phyloP scores from a whole-genome alignment of 1,284 basidiomycete species.

The Cryptococcus maquisensis region DNA sequence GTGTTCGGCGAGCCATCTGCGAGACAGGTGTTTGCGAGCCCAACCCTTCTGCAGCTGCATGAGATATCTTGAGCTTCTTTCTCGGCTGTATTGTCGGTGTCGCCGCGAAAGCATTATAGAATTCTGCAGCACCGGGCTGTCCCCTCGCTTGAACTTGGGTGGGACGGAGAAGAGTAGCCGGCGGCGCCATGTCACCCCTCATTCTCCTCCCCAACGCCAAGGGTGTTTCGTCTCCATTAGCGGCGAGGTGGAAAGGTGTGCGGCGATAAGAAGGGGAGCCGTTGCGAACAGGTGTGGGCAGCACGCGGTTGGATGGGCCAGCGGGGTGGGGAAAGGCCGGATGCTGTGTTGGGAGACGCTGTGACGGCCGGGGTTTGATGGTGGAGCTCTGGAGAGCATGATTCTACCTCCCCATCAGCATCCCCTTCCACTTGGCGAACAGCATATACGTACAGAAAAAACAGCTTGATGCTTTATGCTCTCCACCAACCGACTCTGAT shows the following conservation, averaged over 20 bases:
- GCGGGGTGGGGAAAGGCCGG: background rate
- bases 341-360: constrained; percentile 7
- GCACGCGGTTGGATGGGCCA: background rate
- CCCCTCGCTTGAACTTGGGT: no score
- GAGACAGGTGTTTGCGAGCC: background rate
- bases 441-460: constrained; percentile 30
- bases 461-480: constrained; percentile 41
- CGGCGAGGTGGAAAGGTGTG: no score
- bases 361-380: constrained; percentile 14
- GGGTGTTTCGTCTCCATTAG: no score
- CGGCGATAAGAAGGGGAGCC: constrained; percentile 17
- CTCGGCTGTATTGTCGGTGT: constrained; percentile 18
- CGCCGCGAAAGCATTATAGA: constrained; percentile 35
- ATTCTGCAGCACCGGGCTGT: background rate
- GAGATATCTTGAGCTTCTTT: constrained; percentile 26
- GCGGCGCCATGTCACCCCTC: no score
- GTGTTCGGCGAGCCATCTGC: no score
- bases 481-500: constrained; percentile 29
- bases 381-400: constrained; percentile 25
- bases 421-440: background rate
- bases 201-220: no score
- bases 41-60: constrained; percentile 7
- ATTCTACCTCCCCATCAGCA: constrained; percentile 12
- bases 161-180: no score
- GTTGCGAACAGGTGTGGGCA: constrained; percentile 16